Conservation (phyloP, 1,284 basidiomycete genomes). For the Trametes polyzona region DNA sequence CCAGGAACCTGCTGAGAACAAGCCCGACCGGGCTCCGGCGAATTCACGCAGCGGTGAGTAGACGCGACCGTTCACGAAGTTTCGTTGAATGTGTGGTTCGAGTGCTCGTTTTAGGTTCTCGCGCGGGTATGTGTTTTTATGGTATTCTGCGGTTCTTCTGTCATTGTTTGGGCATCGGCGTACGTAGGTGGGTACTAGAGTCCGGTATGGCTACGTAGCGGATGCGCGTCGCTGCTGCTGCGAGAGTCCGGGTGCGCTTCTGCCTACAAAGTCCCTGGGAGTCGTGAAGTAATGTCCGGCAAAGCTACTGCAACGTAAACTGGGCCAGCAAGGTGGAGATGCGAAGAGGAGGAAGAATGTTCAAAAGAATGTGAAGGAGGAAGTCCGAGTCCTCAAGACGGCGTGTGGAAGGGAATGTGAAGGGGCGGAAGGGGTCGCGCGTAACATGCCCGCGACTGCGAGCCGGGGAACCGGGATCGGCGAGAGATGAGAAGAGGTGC, state of each 20-base stretch:
- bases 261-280: constrained; percentile 20
- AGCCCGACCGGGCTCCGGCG: too few species aligned
- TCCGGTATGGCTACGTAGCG: constrained; percentile 8
- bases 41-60: background rate
- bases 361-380: constrained; percentile 4
- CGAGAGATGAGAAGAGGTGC: background rate
- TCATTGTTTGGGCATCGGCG: constrained; percentile 1
- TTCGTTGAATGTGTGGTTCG: too few species aligned
- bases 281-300: background rate
- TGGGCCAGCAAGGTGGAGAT: constrained; percentile 10
- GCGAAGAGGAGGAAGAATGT: background rate
- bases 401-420: background rate
- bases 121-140: too few species aligned
- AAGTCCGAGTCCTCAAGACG: constrained; percentile 21
- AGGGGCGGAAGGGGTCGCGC: background rate
- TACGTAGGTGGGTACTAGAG: constrained; percentile 2
- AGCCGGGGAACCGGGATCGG: constrained; percentile 6
- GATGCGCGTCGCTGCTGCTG: background rate
- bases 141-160: constrained; percentile 6
- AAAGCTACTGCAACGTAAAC: background rate
- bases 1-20: too few species aligned
- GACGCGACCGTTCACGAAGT: too few species aligned
- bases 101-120: too few species aligned
- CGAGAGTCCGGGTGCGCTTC: background rate
- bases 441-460: constrained; percentile 2